These are phyloP conservation scores for Suillus bovinus DNA, from an alignment of 768 basidiomycete genomes.

Conservation along the genomic window DNA sequence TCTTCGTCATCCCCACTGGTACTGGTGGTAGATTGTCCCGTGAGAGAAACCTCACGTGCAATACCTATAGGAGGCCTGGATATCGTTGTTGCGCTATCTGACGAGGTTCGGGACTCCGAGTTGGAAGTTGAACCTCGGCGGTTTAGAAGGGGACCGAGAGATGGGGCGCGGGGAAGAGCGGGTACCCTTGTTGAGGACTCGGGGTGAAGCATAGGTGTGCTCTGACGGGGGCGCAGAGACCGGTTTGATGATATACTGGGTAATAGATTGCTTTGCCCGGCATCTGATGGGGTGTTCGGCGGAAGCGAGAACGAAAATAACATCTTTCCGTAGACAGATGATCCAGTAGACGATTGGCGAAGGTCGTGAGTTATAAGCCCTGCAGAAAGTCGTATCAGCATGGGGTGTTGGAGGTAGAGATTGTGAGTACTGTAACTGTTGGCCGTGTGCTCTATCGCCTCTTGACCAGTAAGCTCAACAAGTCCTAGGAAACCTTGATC, in stretches of 20 bases:
- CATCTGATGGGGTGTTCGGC: constrained; percentile 24
- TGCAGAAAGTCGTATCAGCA: constrained; percentile 25
- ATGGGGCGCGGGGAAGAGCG: constrained; percentile 20
- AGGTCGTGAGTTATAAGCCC: constrained; percentile 74
- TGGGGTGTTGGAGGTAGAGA: constrained; percentile 3
- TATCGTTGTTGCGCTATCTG: constrained; percentile 7
- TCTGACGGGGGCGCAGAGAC: constrained; percentile 20
- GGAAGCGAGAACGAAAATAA: constrained; percentile 61
- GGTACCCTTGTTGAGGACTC: constrained; percentile 21
- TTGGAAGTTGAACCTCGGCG: constrained; percentile 4
- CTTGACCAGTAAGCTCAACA: constrained; percentile 53
- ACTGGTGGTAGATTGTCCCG: constrained; percentile 13
- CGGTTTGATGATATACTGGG: constrained; percentile 15
- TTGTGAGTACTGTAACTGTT: constrained; percentile 44
- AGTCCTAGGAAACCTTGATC: constrained; percentile 79
- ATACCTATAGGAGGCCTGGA: constrained; percentile 23
- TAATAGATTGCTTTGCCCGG: constrained; percentile 19
- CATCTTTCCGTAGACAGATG: constrained; percentile 78
- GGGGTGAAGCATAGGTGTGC: constrained; percentile 24
- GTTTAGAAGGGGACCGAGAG: constrained; percentile 11
- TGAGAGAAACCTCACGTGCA: constrained; percentile 9
- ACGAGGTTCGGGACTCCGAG: constrained; percentile 4
- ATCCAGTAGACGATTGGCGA: constrained; percentile 23
- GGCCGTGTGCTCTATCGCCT: constrained; percentile 51
- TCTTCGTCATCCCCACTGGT: constrained; percentile 49